Base-by-base conservation (phyloP, 1,284 basidiomycete species). In the Moesziomyces antarcticus region DNA sequence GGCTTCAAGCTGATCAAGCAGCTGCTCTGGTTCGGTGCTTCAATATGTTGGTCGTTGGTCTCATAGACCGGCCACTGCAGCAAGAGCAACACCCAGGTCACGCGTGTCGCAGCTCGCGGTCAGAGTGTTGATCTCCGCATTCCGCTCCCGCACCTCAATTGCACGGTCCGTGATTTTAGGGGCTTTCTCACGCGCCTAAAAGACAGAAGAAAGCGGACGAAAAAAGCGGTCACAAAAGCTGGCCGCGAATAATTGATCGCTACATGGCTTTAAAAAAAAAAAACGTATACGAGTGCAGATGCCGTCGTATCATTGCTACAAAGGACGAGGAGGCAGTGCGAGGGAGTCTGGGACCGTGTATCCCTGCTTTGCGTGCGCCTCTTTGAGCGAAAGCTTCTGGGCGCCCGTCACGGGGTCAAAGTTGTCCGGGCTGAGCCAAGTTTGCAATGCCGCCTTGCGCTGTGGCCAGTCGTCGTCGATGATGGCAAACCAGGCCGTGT, bases 401-500 rank as follows among this genome's bases (percentile, higher is more conserved):
- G 37, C 22, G 10, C 51, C 50, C 30, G 44, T 56, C 42, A 53
- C 14, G 9, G 11, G 2, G 30, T 76, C 70, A 41, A 76, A 76
- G 40, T 76, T 76, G 44, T 56, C 42, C 11, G 63, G 55, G 25
- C 45, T 56, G 48, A 79, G 55, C 78, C 78, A 80, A 3, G 49
- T 24, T 30, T 63, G n/a, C 30, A 79, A 59, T 5, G 67, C 74
- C 11, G 41, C 45, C 16, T 70, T 70, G 5, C 65, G 46, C 10
- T 43, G 40, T 2, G 74, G 68, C 78, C 78, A 80, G 6, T 79
- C 73, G 20, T 59, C 58, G n/a, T 79, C 77, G 18, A 78, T 50
- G 27, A 80, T 75, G 4, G 69, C 54, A 46, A 79, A 78, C 74
- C 76, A 78, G 22, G 68, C 59, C 0, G 78, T 79, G 50, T 80